Conservation (phyloP, 352 stramenopile genomes). For the Elongisporangium anandrum region DNA sequence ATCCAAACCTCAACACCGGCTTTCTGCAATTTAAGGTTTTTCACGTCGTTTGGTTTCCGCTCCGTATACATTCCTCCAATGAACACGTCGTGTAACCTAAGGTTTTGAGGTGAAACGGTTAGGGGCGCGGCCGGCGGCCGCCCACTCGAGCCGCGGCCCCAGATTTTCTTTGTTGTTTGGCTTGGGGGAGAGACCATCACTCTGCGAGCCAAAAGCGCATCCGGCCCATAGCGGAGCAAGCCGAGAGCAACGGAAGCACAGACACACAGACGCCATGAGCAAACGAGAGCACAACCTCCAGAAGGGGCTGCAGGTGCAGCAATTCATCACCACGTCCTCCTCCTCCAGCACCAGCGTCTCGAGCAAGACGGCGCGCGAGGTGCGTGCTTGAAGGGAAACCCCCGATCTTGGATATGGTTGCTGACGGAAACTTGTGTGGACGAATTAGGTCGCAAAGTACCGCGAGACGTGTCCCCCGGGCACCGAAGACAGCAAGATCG, state of each 20-base stretch:
- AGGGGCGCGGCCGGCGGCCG: no score
- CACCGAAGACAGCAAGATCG: constrained; percentile 72
- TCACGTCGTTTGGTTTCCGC: not conserved
- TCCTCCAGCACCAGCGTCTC: constrained; percentile 13
- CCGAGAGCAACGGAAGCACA: constrained; percentile 11
- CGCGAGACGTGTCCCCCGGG: constrained; percentile 78
- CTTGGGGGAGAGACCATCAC: constrained; percentile 24
- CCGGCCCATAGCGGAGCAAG: constrained; percentile 12
- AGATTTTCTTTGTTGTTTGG: constrained; percentile 23
- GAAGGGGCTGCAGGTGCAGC: constrained; percentile 80
- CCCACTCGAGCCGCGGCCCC: no score
- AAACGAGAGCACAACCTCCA: constrained; percentile 83
- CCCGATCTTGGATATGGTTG: no score
- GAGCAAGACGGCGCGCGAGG: constrained; percentile 54
- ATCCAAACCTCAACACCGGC: no score
- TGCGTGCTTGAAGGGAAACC: constrained; percentile 12
- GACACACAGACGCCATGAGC: constrained; percentile 63
- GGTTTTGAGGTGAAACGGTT: not conserved
- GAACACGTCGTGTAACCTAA: not conserved
- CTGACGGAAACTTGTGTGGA: not conserved
- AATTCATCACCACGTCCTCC: constrained; percentile 57
- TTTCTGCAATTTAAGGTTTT: not conserved
- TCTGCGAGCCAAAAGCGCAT: constrained; percentile 6
- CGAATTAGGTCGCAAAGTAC: constrained; percentile 71
- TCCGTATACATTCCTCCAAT: not conserved